These are phyloP conservation scores for Daedaleopsis sinensis DNA, from an alignment of 768 basidiomycete genomes.

Conservation along the genomic window DNA sequence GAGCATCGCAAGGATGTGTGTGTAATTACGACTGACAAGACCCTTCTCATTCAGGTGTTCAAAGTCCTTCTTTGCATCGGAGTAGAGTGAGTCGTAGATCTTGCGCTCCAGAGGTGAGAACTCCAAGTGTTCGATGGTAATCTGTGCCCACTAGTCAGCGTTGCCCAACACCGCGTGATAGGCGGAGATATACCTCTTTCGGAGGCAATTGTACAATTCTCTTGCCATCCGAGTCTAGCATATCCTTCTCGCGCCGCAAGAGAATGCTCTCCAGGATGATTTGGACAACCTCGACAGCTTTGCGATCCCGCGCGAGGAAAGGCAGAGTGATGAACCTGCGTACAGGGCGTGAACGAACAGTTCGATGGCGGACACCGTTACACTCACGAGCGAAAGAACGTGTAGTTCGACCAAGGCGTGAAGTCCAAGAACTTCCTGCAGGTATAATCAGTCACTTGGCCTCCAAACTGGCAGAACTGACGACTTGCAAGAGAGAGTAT, in stretches of 20 bases:
- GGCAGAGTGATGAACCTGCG: constrained; percentile 87
- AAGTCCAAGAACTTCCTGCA: constrained; percentile 76
- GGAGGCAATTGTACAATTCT: constrained; percentile 86
- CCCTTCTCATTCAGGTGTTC: constrained; percentile 81
- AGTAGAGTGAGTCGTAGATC: constrained; percentile 88
- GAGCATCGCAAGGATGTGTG: constrained; percentile 90
- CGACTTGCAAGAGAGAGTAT: constrained; percentile 72
- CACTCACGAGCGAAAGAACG: constrained; percentile 87
- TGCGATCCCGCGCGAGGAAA: constrained; percentile 88
- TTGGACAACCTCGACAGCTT: constrained; percentile 94
- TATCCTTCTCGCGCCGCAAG: constrained; percentile 89
- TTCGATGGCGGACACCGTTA: neutral
- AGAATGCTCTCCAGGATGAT: constrained; percentile 89
- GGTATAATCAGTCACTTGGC: neutral
- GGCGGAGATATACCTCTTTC: constrained; percentile 61
- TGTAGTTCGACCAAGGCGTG: constrained; percentile 78
- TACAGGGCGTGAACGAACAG: neutral
- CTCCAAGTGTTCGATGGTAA: constrained; percentile 71
- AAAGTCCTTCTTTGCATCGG: constrained; percentile 77
- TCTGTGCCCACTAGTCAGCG: constrained; percentile 38
- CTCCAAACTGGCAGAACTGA: neutral
- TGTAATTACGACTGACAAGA: constrained; percentile 76
- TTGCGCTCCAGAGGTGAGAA: constrained; percentile 82
- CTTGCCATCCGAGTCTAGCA: constrained; percentile 85
- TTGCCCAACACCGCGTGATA: neutral